Evolutionary conservation across 495 filamentous ascomycete genomes (phyloP), one percentile per base, ranked within the genome.

Genomic region (Aspergillus carlsbadensis): DNA sequence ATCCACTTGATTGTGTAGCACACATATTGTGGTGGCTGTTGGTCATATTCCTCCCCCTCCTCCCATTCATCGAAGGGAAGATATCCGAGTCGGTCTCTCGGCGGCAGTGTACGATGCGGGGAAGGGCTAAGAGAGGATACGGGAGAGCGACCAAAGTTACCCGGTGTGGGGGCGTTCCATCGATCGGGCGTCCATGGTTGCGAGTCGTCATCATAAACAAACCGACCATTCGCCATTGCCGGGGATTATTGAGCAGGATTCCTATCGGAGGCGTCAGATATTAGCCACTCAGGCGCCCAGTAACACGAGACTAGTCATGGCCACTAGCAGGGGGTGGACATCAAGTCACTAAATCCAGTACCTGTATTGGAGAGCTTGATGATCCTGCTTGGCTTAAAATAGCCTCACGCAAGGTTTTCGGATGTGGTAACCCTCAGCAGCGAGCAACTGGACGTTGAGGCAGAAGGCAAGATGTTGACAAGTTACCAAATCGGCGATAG

Each of bases 1-100:
- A 33, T 48, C 45, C 45, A 33, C 31, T 48, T 48, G 15, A 48
- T 33, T 43, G 18, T 43, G 40, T 43, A 43, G 40, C 40, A 43
- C 20, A 43, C 40, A 14, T 48, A 48, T 33, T 48, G 26, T 15
- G 31, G 22, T 17, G 22, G 45, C 24, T 43, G 40, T 48, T 34
- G 6, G 15, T 48, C 26, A 34, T 48, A 48, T 48, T 48, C 45
- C 40, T 43, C 40, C 20, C 40, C 40, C 13, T 43, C 40, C 5
- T 43, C 40, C 40, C 20, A 43, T 43, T 43, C 17, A 43, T 43
- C 17, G 10, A 43, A 43, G 10, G 40, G 40, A 43, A 43, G 18
- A 43, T 21, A 43, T 24, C 40, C 18, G 18, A 22, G 40, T 20
- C 10, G 40, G 40, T 43, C 40, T 18, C 3, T 43, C 40, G 5